Base-by-base conservation (phyloP, 805 yeast species). In the Saturnispora serradocipensis region DNA sequence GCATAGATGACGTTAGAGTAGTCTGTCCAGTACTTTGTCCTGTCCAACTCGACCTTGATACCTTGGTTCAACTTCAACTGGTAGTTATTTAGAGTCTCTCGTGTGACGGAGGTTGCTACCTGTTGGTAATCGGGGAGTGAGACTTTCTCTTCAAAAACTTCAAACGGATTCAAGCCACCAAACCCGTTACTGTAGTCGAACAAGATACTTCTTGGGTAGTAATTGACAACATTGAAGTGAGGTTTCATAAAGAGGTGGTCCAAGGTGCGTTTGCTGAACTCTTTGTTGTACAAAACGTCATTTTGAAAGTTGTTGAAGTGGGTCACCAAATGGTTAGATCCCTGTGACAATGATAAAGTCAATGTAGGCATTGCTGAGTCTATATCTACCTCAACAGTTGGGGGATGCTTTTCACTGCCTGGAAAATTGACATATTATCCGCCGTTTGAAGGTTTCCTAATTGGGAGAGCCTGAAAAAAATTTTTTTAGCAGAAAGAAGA, bases 231-330 rank as follows among this genome's bases (percentile, higher is more conserved):
- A 49, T 75, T 74, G 8, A 72, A 65, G 43, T 71, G 40, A 15
- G 38, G 36, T 8, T 15, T 50, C 28, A 30, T 44, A 7, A n/a
- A 45, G 28, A 51, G 43, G 24, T 54, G 56, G 1, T 25, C 42
- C 2, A 43, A 32, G 32, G 38, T 30, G 18, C 44, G 39, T 5
- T 18, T 5, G 1, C 28, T 25, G 13, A 30, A 30, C 9, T 46
- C 48, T 4, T 45, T 24, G 9, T 35, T 42, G 11, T 80, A 81
- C 43, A 84, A 73, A 60, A 79, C 81, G 9, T 78, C 66, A 52
- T 88, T 95, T 64, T 88, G 96, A 11, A 77, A 66, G 61, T 93
- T 91, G 71, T 82, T 87, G 62, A 87, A 83, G 59, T 88, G 96
- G 0, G 96, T 77, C 3, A 78, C 65, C n/a, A 87, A 64, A 63